Percentiles rank a stretch among this genome's conserved stretches.
Conservation (phyloP, 2,329 filamentous ascomycete genomes). For the Alternaria arborescens region DNA sequence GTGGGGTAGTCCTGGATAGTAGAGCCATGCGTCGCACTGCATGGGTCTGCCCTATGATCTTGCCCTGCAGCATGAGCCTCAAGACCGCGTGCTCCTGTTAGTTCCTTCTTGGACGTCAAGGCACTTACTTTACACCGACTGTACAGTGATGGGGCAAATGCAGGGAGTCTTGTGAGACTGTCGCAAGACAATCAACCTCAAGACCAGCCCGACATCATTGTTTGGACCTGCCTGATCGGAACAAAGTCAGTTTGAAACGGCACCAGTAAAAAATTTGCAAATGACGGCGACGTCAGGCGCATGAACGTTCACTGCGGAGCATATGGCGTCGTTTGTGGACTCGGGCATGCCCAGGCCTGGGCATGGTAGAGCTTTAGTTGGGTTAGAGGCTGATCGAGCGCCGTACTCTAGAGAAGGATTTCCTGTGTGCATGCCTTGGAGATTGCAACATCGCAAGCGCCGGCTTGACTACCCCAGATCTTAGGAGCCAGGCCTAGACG, state of each 20-base stretch:
- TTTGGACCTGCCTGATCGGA: constrained; percentile 24
- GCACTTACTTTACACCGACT: constrained; percentile 16
- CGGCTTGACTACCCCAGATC: constrained; percentile 21
- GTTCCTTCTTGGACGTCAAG: constrained; percentile 21
- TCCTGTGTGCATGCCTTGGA: constrained; percentile 31
- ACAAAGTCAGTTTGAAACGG: constrained; percentile 10
- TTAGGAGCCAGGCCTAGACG: constrained; percentile 12
- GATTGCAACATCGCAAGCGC: constrained; percentile 23
- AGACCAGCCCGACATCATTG: constrained; percentile 2
- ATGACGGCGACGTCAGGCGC: constrained; percentile 8
- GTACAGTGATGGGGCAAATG: constrained; percentile 3
- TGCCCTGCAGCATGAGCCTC: constrained; percentile 24
- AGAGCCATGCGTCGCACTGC: constrained; percentile 28
- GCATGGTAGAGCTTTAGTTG: constrained; percentile 14
- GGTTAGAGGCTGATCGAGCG: constrained; percentile 24
- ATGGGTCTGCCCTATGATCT: constrained; percentile 36
- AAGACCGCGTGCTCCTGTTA: constrained; percentile 35
- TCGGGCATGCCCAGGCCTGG: constrained; percentile 9
- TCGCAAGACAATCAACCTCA: constrained; percentile 25
- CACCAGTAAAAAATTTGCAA: constrained; percentile 5
- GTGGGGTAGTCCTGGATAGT: constrained; percentile 17
- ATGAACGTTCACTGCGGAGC: neutral
- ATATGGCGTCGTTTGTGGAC: constrained; percentile 9
- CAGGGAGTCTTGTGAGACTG: constrained; percentile 33
- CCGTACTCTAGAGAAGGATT: constrained; percentile 20